Percentiles rank a stretch among this genome's conserved stretches.
These are phyloP conservation scores for Colletotrichum somersetense DNA, from an alignment of 2,329 filamentous ascomycete species.

Conservation along the genomic window DNA sequence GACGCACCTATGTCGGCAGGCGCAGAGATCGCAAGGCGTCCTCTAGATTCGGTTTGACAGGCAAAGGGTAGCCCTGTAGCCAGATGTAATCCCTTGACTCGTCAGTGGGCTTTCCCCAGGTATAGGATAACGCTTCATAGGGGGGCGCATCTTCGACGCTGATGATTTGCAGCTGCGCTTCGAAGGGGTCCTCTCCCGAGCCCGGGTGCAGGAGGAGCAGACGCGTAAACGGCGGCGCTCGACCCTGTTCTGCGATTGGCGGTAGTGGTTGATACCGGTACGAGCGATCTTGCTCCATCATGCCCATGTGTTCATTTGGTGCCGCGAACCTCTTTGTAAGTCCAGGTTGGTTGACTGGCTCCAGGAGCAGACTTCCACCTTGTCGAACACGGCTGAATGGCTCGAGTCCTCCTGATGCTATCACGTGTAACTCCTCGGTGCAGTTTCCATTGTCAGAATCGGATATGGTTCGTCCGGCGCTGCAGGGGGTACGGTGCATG, in stretches of 20 bases:
- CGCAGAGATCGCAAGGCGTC: conserved; percentile 30
- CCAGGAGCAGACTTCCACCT: not conserved
- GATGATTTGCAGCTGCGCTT: conserved; percentile 33
- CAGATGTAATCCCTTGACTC: conserved; percentile 36
- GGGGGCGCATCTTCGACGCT: conserved; percentile 32
- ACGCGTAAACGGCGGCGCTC: conserved; percentile 37
- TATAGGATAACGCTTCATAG: conserved; percentile 43
- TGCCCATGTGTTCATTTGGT: not conserved
- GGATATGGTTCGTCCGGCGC: conserved; percentile 18
- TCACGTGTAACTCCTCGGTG: conserved; percentile 15
- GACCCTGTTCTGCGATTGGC: conserved; percentile 20
- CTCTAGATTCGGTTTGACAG: conserved; percentile 35
- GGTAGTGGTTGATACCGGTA: conserved; percentile 39
- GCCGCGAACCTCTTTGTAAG: not conserved
- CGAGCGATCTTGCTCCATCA: conserved; percentile 11
- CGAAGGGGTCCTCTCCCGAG: conserved; percentile 36
- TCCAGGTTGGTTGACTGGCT: not conserved
- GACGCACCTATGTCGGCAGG: conserved; percentile 18
- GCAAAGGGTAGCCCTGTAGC: conserved; percentile 24
- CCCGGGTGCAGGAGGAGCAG: conserved; percentile 36
- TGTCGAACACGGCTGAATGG: not conserved
- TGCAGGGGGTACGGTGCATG: conserved; percentile 16
- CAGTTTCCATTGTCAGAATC: conserved; percentile 6
- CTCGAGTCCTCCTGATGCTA: not conserved
- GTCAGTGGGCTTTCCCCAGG: conserved; percentile 38